Evolutionary conservation across 2,329 filamentous ascomycete species (phyloP), one percentile per base, ranked within the genome.

Genomic region (Fusarium ramigenum): DNA sequence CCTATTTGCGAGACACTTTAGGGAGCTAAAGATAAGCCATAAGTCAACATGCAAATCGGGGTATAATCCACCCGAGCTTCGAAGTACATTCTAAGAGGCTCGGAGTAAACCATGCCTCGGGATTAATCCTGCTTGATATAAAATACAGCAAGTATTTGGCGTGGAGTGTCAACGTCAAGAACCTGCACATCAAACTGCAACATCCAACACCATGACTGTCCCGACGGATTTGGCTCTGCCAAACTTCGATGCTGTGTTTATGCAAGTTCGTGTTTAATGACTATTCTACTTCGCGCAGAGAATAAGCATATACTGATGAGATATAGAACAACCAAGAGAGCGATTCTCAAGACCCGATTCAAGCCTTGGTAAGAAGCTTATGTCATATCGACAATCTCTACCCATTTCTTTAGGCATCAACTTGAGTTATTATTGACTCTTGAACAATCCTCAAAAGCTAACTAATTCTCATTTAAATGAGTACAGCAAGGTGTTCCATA

Each of bases 151-250:
- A 16, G 30, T 4, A 15, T 23, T 3, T 2, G 18, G 16, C 6
- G 8, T 5, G 21, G 3, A 19, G 10, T 14, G 1, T 16, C 3
- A 39, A 21, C 18, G 7, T 16, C 9, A 12, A 37, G 4, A 28
- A 2, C 1, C 7, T 25, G 5, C 14, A 4, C 10, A 28, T 28
- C 14, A 16, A 7, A 0, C 19, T 53, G 14, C 1, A 28, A 28
- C 4, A 18, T 1, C 5, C 34, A 15, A 37, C 15, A 4, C 23
- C 19, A 53, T 53, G 50, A n/a, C 34, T 4, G 50, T 53, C 2
- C 50, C 50, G 8, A 39, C 8, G 23, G 23, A 39, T 0, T n/a
- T 53, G 34, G 34, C 34, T 39, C 34, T 53, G 34, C 50, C 34
- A n/a, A 39, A 53, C 34, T 28, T 53, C 14, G 7, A 54, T 18